Base-by-base conservation (phyloP, 2,329 filamentous ascomycete species). In the Aspergillus puulaauensis region DNA sequence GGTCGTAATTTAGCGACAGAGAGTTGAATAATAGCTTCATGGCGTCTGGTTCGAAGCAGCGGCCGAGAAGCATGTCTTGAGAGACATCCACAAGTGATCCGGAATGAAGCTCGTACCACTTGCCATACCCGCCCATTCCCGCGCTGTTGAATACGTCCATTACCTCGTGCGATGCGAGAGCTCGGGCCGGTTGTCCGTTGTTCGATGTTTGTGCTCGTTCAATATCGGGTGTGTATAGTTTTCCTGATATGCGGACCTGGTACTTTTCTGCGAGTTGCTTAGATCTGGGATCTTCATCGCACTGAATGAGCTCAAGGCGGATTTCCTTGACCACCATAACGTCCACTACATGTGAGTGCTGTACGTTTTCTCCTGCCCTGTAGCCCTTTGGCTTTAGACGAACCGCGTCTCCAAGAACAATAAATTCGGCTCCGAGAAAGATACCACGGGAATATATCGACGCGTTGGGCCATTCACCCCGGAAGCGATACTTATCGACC, bases 351-450 rank as follows among this genome's bases (percentile, higher is more conserved):
- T 60, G 57, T 2, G 64, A 48, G 1, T 69, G 54, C 4, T 17
- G 58, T 56, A 43, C 41, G 12, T 39, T 50, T 24, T 54, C 64
- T 24, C 54, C 64, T 64, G 70, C 8, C 17, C 54, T 52, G 54
- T 58, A 63, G 11, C 54, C 61, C 35, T 53, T 65, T 52, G 78
- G 76, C 54, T 74, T 71, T 3, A 88, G 68, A 5, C 84, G 81
- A 2, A 86, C 78, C 0, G 76, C 71, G 59, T 88, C 85, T 1
- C 82, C 82, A 4, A 81, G 67, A 5, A 77, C 72, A 11, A 87
- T 66, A 31, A 86, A 71, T 64, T 88, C 85, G 3, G 80, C 66
- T 0, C 85, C 85, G 3, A 87, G 67, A 59, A 80, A 86, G 6
- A 86, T 75, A 0, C 81, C 84, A 49, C 77, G 75, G 57, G 77